Evolutionary conservation across 768 basidiomycete species (phyloP), one percentile per base, ranked within the genome.

Genomic region (Mycena maculata): DNA sequence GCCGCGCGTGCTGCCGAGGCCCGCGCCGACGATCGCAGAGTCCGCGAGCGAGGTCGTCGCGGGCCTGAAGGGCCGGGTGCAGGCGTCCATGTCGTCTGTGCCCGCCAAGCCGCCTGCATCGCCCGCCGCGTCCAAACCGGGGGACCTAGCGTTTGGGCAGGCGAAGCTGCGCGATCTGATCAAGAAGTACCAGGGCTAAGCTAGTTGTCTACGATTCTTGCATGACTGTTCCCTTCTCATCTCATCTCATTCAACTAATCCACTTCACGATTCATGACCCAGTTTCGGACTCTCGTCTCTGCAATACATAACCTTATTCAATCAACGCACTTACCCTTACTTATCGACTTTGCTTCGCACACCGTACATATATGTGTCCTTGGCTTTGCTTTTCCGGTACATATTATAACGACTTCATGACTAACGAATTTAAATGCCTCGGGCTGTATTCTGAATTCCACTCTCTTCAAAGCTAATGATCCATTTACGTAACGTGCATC

Each of bases 81-180:
- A 71, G 39, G 57, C 69, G 22, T 63, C 64, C 4, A 52, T 64
- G 45, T 63, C 69, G 54, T 65, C 56, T 48, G 53, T 64, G 16
- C 65, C 64, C 4, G 48, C 68, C 18, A 70, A 57, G 36, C 33
- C 60, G 0, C 54, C 75, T 31, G 67, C 72, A 11, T 60, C 72
- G 8, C 70, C 79, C 13, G 65, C 78, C 41, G 68, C 53, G 60
- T 13, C 74, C 39, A 65, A 71, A 20, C 65, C 71, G 38, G 79
- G 80, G 2, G 90, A 91, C 42, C 76, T 91, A 63, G 90, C 87
- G 12, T 93, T 93, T 79, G 92, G 92, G 16, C 90, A 93, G 77
- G 92, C 92, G 16, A 82, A 90, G 65, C 77, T 94, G 70, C 81
- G 91, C 61, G 92, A 93, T 78, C 80, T 94, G 67, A 94, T 94